Evolutionary conservation across 108 stramenopile genomes (phyloP).

Genomic region (Cyclotella atomus): DNA sequence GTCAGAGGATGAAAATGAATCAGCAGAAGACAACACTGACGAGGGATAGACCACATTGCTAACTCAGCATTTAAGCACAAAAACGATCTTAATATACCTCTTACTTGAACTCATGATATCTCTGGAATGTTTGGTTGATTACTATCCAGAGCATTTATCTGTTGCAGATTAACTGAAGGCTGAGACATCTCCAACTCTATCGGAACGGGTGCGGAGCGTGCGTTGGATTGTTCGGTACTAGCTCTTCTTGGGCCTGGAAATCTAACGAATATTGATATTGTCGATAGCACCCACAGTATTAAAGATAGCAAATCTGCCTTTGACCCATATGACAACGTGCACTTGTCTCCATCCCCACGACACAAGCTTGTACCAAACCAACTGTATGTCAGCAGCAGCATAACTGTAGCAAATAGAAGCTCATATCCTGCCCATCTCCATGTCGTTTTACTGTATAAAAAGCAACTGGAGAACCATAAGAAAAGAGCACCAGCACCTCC

Average conservation of each 20-base stretch:
- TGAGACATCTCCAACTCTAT: conserved; percentile 19
- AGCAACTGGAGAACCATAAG: conserved; percentile 67
- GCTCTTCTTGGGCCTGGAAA: conserved; percentile 47
- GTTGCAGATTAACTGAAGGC: background rate
- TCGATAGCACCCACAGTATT: conserved; percentile 53
- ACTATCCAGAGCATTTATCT: background rate
- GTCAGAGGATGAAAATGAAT: too few relatives aligned
- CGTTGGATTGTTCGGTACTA: background rate
- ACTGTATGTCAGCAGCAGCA: conserved; percentile 54
- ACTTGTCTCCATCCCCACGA: conserved; percentile 35
- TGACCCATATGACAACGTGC: conserved; percentile 57
- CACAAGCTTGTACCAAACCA: conserved; percentile 75
- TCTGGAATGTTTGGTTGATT: background rate
- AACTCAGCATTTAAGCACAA: background rate
- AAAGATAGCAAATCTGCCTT: conserved; percentile 61
- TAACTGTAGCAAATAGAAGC: conserved; percentile 55
- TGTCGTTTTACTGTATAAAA: conserved; percentile 58
- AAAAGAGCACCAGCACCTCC: conserved; percentile 74
- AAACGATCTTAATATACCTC: background rate
- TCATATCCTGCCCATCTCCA: conserved; percentile 78
- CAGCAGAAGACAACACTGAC: too few relatives aligned
- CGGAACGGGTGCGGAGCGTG: background rate
- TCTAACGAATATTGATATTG: conserved; percentile 48
- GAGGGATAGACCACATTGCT: background rate
- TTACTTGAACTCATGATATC: background rate